Evolutionary conservation across 345 rosid genomes (phyloP).

Genomic region (Brassica incana): DNA sequence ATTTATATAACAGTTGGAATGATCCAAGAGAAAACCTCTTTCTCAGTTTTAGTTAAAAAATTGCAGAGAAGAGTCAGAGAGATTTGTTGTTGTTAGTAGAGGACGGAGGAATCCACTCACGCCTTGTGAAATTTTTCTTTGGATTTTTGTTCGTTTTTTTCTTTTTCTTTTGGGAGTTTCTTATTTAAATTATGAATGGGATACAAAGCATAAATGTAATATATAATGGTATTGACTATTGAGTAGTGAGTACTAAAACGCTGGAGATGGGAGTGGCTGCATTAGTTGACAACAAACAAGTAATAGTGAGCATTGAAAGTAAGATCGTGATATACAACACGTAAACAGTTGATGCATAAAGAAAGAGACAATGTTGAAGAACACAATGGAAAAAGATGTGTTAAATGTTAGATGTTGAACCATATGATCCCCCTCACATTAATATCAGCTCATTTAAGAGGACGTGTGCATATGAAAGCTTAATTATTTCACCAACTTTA

Average conservation of each 20-base stretch:
- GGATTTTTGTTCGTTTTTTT: neutral
- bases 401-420: conserved; percentile 30
- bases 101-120: neutral
- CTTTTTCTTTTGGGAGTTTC: conserved; percentile 19
- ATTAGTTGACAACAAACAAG: conserved; percentile 12
- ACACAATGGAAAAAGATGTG: neutral
- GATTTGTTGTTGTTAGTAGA: neutral
- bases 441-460: too few species aligned
- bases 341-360: conserved; percentile 4
- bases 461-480: neutral
- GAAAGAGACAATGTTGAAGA: conserved; percentile 7
- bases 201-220: conserved; percentile 10
- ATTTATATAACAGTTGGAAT: conserved; percentile 35
- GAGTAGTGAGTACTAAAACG: conserved; percentile 28
- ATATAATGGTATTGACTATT: neutral
- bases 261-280: conserved; percentile 31
- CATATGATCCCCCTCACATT: neutral
- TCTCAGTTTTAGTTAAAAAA: conserved; percentile 25
- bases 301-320: conserved; percentile 18
- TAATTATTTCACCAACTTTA: neutral
- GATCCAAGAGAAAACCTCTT: conserved; percentile 29
- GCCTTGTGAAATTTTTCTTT: conserved; percentile 16
- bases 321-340: neutral
- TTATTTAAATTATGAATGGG: neutral
- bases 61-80: conserved; percentile 32